A percentile compares a stretch with the other conserved stretches of the same genome.
Evolutionary conservation across 2,329 filamentous ascomycete genomes (phyloP).

Genomic region (Neobulgaria alba): DNA sequence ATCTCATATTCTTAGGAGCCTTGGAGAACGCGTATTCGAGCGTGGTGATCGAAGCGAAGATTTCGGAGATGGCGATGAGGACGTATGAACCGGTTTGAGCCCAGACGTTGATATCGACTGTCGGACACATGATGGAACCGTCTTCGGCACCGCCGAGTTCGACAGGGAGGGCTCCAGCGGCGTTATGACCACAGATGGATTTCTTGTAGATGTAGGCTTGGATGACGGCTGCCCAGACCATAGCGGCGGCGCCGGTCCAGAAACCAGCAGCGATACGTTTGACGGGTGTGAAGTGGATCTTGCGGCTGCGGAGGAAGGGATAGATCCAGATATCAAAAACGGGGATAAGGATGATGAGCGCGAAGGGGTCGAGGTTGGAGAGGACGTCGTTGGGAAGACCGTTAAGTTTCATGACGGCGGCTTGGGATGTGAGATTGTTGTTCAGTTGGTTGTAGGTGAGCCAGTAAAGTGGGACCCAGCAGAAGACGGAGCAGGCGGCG

Average conservation of each 20-base stretch:
- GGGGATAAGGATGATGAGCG: conserved; percentile 67
- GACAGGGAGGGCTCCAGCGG: conserved; percentile 33
- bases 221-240: conserved; percentile 48
- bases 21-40: conserved; percentile 73
- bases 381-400: conserved; percentile 73
- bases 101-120: conserved; percentile 58
- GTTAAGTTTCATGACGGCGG: conserved; percentile 55
- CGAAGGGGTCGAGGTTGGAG: conserved; percentile 66
- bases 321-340: conserved; percentile 63
- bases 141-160: conserved; percentile 35
- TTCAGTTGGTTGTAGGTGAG: conserved; percentile 52
- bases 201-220: conserved; percentile 56
- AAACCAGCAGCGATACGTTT: conserved; percentile 68
- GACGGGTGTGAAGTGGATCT: conserved; percentile 63
- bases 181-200: conserved; percentile 50
- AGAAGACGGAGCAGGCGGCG: conserved; percentile 61
- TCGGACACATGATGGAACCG: conserved; percentile 34
- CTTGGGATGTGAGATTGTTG: conserved; percentile 55
- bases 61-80: conserved; percentile 47
- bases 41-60: conserved; percentile 50
- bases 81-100: conserved; percentile 39
- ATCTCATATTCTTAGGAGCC: conserved; percentile 72
- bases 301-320: conserved; percentile 53
- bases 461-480: conserved; percentile 45
- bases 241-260: conserved; percentile 52